A percentile compares a stretch with the other conserved stretches of the same genome.
Evolutionary conservation across 192 early-diverging fungal species (phyloP).

Genomic region (Dispira parvispora): DNA sequence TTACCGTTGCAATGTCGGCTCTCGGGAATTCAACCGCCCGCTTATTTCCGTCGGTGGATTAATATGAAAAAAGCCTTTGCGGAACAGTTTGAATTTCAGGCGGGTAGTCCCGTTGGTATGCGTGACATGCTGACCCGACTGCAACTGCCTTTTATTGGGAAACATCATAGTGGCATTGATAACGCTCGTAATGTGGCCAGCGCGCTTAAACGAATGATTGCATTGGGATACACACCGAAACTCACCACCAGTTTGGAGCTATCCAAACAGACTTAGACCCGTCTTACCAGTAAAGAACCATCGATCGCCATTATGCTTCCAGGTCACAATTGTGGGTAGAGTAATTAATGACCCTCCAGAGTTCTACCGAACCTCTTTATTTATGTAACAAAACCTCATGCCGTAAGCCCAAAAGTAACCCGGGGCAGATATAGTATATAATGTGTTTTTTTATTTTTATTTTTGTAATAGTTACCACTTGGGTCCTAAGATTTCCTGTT

Average conservation of each 20-base stretch:
- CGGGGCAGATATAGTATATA: too few species aligned
- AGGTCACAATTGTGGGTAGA: too few species aligned
- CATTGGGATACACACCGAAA: not conserved
- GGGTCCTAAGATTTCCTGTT: too few species aligned
- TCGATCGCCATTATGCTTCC: too few species aligned
- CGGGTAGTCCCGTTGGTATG: slow-evolving; percentile 25
- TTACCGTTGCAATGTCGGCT: slow-evolving; percentile 17
- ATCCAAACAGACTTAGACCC: too few species aligned
- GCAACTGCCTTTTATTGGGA: slow-evolving; percentile 47
- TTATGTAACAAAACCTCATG: too few species aligned
- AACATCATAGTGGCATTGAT: slow-evolving; percentile 65
- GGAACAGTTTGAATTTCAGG: not conserved
- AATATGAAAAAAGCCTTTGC: slow-evolving; percentile 24
- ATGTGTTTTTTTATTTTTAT: too few species aligned
- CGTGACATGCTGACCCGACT: slow-evolving; percentile 42
- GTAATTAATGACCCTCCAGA: too few species aligned
- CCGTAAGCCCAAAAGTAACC: too few species aligned
- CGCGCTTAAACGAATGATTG: slow-evolving; percentile 41
- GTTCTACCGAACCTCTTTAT: too few species aligned
- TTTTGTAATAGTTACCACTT: too few species aligned
- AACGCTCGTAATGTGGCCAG: slow-evolving; percentile 62
- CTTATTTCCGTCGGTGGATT: slow-evolving; percentile 19
- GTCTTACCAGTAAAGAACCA: too few species aligned
- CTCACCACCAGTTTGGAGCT: slow-evolving; percentile 1
- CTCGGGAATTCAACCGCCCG: slow-evolving; percentile 4